Evolutionary conservation across 1,284 basidiomycete genomes (phyloP), one percentile per base, ranked within the genome.

Genomic region (Cutaneotrichosporon sp.): DNA sequence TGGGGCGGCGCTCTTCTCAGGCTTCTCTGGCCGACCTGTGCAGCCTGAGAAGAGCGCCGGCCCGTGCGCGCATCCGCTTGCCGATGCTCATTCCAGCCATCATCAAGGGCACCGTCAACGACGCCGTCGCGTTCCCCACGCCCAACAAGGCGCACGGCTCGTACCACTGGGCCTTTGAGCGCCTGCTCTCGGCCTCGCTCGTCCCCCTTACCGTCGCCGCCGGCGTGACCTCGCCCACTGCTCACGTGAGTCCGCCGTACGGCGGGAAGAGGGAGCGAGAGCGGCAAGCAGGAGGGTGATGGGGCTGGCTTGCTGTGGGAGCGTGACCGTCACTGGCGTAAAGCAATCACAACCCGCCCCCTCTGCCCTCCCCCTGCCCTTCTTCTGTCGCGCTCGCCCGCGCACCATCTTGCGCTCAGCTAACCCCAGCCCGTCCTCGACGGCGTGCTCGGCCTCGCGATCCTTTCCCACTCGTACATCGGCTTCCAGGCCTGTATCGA

Each of bases 141-240:
- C 86, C 92, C 9, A 89, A 86, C 64, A 88, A 86, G 75, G 80
- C 87, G 3, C 91, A 97, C 74, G 95, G 97, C 54, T 95, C 92
- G 2, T 89, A 97, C 81, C 95, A 98, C 84, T 99, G 95, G 95
- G 88, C 92, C 1, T 97, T 98, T 75, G 95, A 99, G 81, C 89
- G 95, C 58, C 84, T 93, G 20, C 85, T 98, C 60, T 89, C 91
- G 1, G 95, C 91, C 0, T 83, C 87, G 25, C 87, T 99, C 67
- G 85, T 99, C 20, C 97, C 97, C 27, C 81, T 97, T 72, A 94
- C 92, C 20, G 89, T 84, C 29, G 88, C 89, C 38, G 89, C 91
- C 0, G 90, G 90, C 66, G 89, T 86, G 25, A 82, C 87, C 5
- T 87, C 87, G 50, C 86, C 86, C 31, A 87, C 84, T 58, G 83